These are phyloP conservation scores for Corymbia citriodora DNA, from an alignment of 441 rosid species.

Conservation along the genomic window DNA sequence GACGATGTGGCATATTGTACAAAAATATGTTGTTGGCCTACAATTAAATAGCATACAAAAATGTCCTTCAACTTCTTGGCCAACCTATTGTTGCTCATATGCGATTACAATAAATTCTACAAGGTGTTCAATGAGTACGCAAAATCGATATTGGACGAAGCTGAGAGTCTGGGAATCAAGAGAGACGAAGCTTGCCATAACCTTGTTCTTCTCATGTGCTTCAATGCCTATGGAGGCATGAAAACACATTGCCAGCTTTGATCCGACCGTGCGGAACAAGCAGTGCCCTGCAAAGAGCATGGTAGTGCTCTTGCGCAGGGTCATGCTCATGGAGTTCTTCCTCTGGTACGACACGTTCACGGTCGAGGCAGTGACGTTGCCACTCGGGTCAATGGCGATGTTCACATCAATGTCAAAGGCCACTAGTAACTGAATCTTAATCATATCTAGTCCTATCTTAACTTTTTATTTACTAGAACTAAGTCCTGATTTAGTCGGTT, in stretches of 20 bases:
- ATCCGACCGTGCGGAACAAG: conserved; percentile 18
- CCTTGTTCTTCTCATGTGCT: conserved; percentile 27
- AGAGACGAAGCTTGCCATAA: conserved; percentile 45
- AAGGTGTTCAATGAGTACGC: conserved; percentile 6
- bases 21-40: no score
- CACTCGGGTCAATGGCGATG: conserved; percentile 6
- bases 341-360: conserved; percentile 17
- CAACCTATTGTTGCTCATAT: background rate
- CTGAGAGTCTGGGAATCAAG: conserved; percentile 13
- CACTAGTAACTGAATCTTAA: background rate
- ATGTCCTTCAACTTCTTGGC: conserved; percentile 20
- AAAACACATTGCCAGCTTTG: conserved; percentile 24
- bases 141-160: conserved; percentile 6
- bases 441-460: no score
- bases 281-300: conserved; percentile 25
- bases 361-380: conserved; percentile 1
- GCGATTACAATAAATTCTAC: conserved; percentile 11
- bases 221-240: conserved; percentile 45
- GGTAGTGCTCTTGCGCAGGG: conserved; percentile 12
- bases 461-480: no score
- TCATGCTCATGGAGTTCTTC: conserved; percentile 23
- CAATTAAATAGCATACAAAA: background rate
- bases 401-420: conserved; percentile 24
- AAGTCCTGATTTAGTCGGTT: background rate
- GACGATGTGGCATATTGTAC: no score